Evolutionary conservation across 1,284 basidiomycete genomes (phyloP).

Genomic region (Boletus semigastroideus): DNA sequence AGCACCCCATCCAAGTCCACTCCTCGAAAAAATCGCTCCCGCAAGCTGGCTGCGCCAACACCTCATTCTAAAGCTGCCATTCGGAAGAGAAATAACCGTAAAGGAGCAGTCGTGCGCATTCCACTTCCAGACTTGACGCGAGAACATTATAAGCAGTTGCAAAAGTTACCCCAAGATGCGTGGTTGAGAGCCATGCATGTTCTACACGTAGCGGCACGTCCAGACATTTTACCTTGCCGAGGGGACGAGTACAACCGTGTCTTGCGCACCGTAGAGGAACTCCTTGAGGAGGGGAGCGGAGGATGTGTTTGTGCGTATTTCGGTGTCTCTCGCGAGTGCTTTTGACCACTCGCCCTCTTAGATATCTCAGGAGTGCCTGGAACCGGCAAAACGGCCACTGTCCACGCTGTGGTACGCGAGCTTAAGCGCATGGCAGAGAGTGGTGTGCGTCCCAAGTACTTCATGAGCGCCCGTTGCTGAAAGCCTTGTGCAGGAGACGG

Average conservation of each 20-base stretch:
- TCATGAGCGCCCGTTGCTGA: neutral
- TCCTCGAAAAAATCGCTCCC: conserved; percentile 31
- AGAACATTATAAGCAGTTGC: conserved; percentile 37
- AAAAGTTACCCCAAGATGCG: conserved; percentile 65
- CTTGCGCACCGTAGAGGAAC: conserved; percentile 76
- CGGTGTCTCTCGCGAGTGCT: neutral
- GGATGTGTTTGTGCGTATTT: conserved; percentile 86
- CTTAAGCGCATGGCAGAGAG: conserved; percentile 84
- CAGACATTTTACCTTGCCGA: conserved; percentile 87
- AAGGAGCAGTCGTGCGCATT: conserved; percentile 35
- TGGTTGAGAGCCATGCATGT: conserved; percentile 86
- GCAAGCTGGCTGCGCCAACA: conserved; percentile 52
- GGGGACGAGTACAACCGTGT: conserved; percentile 86
- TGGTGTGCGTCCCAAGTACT: conserved; percentile 48
- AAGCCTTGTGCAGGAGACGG: conserved; percentile 64
- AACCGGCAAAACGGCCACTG: conserved; percentile 98
- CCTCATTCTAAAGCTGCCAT: conserved; percentile 68
- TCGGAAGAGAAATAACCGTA: conserved; percentile 38
- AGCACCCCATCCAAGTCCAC: conserved; percentile 30
- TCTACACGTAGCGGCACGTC: conserved; percentile 91
- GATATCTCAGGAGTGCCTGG: conserved; percentile 98
- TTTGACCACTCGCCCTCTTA: conserved; percentile 32
- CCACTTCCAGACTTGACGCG: conserved; percentile 38
- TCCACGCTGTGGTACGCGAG: conserved; percentile 88
- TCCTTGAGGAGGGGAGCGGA: conserved; percentile 90